Evolutionary conservation across 306 rosid species (phyloP).

Genomic region (Phaseolus lunatus): DNA sequence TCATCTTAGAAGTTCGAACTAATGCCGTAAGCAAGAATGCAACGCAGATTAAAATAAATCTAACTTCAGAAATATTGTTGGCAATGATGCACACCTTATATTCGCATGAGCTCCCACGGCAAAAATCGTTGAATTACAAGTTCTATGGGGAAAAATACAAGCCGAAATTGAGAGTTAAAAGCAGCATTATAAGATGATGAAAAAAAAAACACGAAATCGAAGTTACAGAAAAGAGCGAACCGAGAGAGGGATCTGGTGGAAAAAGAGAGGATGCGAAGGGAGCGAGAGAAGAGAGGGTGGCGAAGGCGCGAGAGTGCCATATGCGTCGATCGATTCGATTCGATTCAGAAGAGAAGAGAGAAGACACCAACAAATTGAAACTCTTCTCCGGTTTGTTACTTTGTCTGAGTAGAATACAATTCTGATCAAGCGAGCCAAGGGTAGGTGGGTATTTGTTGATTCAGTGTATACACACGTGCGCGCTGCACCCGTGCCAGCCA

Average conservation of each 20-base stretch:
- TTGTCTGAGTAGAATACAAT: not conserved
- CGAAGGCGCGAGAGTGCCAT: slow-evolving; percentile 96
- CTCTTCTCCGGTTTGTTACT: slow-evolving; percentile 6
- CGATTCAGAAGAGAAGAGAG: not conserved
- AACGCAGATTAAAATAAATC: slow-evolving; percentile 4
- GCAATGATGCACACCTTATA: slow-evolving; percentile 65
- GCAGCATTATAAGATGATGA: slow-evolving; percentile 23
- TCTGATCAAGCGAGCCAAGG: not conserved
- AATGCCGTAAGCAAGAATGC: slow-evolving; percentile 20
- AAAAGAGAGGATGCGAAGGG: slow-evolving; percentile 64
- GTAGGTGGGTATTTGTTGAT: not conserved
- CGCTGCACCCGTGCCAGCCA: not conserved
- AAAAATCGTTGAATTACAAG: slow-evolving; percentile 50
- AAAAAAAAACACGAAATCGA: not conserved
- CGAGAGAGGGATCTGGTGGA: slow-evolving; percentile 69
- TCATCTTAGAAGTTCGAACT: slow-evolving; percentile 36
- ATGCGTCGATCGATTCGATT: not conserved
- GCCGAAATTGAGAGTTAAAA: slow-evolving; percentile 24
- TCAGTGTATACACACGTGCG: not conserved
- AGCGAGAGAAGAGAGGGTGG: slow-evolving; percentile 70
- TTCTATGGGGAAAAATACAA: slow-evolving; percentile 53
- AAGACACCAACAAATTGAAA: not conserved
- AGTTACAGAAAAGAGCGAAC: slow-evolving; percentile 47
- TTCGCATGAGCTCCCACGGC: slow-evolving; percentile 48
- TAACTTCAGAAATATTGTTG: slow-evolving; percentile 14